phyloP scores from a whole-genome alignment of 257 asterid genomes.

The Coffea canephora region DNA sequence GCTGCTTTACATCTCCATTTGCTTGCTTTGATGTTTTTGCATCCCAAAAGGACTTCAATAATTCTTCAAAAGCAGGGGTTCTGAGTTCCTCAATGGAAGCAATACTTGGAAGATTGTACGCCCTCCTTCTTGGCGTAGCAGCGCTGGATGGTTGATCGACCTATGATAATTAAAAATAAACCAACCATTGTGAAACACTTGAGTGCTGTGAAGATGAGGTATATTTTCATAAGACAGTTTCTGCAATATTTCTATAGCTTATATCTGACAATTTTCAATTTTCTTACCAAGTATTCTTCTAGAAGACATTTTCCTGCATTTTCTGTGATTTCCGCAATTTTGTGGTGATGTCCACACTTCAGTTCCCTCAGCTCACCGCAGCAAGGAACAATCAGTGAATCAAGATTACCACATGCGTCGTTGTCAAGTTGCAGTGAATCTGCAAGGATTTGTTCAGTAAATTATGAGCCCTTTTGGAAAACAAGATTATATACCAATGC shows the following conservation, averaged over 20 bases:
- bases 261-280: background rate
- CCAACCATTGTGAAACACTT: background rate
- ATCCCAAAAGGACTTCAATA: conserved; percentile 79
- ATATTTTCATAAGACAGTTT: background rate
- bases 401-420: conserved; percentile 77
- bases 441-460: conserved; percentile 27
- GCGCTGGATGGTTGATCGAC: conserved; percentile 92
- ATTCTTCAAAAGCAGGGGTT: conserved; percentile 80
- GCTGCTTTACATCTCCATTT: conserved; percentile 80
- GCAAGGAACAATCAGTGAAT: conserved; percentile 78
- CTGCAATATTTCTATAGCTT: background rate
- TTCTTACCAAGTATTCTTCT: conserved; percentile 75
- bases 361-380: conserved; percentile 78
- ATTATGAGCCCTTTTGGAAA: background rate
- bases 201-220: background rate
- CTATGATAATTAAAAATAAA: conserved; percentile 23
- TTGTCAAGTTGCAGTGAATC: conserved; percentile 92
- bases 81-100: conserved; percentile 83
- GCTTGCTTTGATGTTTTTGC: conserved; percentile 64
- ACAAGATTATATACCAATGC: background rate
- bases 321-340: conserved; percentile 72
- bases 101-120: conserved; percentile 61
- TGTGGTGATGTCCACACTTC: conserved; percentile 73
- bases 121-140: conserved; percentile 71
- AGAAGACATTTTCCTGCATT: conserved; percentile 86